A percentile compares a stretch with the other conserved stretches of the same genome.
Conservation (phyloP, 2,329 filamentous ascomycete genomes). For the Sclerotiophoma versabilis region DNA sequence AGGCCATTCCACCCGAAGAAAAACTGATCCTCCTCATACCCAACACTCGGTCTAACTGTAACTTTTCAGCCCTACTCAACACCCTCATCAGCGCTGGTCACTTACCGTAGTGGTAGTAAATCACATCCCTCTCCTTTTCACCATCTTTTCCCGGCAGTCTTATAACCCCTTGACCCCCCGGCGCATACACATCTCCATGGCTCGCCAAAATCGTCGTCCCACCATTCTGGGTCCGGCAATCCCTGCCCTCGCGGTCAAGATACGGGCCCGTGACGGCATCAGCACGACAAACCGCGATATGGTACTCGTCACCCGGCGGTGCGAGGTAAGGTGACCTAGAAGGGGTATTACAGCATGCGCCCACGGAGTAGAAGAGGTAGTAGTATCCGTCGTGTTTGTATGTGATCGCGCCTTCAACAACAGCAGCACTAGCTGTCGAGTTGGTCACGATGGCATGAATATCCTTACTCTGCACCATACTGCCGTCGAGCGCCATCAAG, state of each 20-base stretch:
- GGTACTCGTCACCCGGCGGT: constrained; percentile 65
- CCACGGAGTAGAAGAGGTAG: constrained; percentile 68
- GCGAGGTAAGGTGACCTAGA: constrained; percentile 49
- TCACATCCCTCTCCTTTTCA: constrained; percentile 20
- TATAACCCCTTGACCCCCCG: constrained; percentile 43
- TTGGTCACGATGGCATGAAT: constrained; percentile 31
- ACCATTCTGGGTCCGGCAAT: constrained; percentile 59
- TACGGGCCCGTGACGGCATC: constrained; percentile 59
- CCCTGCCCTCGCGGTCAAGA: constrained; percentile 36
- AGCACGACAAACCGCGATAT: constrained; percentile 67
- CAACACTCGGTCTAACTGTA: constrained; percentile 32
- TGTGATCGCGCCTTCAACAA: constrained; percentile 61
- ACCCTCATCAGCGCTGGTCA: not conserved
- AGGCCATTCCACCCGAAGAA: constrained; percentile 43
- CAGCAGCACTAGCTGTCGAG: constrained; percentile 24
- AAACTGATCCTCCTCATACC: constrained; percentile 34
- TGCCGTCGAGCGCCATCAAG: constrained; percentile 15
- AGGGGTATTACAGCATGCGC: constrained; percentile 66
- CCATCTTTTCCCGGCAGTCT: constrained; percentile 6
- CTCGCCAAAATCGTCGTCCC: constrained; percentile 66
- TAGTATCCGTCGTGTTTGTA: constrained; percentile 60
- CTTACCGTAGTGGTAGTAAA: constrained; percentile 46
- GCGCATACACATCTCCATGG: constrained; percentile 55
- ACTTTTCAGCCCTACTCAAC: constrained; percentile 8
- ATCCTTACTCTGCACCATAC: not conserved